These are phyloP conservation scores for Geosmithia morbida DNA, from an alignment of 2,329 filamentous ascomycete genomes.

Conservation along the genomic window DNA sequence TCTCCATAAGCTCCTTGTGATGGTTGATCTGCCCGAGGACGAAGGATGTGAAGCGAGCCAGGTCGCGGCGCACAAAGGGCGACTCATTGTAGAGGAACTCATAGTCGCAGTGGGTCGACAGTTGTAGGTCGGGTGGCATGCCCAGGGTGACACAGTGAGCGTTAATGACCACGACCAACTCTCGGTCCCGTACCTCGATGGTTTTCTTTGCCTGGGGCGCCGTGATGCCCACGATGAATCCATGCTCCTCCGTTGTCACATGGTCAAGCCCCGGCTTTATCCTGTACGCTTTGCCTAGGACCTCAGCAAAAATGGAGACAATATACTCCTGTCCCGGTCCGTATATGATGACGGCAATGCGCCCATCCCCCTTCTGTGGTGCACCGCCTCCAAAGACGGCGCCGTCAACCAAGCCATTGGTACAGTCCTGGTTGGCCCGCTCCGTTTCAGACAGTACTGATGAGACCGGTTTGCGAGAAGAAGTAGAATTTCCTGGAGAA, in stretches of 20 bases:
- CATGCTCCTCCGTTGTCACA: conserved; percentile 37
- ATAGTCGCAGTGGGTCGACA: conserved; percentile 63
- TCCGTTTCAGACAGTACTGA: conserved; percentile 17
- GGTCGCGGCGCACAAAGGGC: conserved; percentile 58
- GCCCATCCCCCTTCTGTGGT: conserved; percentile 36
- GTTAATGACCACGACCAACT: conserved; percentile 55
- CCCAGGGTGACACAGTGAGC: conserved; percentile 61
- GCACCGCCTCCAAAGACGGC: conserved; percentile 25
- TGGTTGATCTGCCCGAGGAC: conserved; percentile 66
- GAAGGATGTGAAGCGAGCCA: conserved; percentile 67
- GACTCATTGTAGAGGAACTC: conserved; percentile 71
- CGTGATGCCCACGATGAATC: conserved; percentile 53
- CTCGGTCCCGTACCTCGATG: conserved; percentile 41
- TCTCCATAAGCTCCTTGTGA: conserved; percentile 63
- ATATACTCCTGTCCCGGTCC: conserved; percentile 59
- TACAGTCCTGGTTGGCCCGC: conserved; percentile 16
- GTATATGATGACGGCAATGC: conserved; percentile 54
- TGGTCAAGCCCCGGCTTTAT: conserved; percentile 40
- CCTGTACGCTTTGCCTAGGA: conserved; percentile 59
- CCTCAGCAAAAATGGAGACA: conserved; percentile 61
- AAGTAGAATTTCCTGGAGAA: conserved; percentile 7
- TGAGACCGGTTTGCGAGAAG: not conserved
- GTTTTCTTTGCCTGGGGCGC: conserved; percentile 41
- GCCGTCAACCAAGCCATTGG: conserved; percentile 15
- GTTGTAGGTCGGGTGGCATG: conserved; percentile 49